Evolutionary conservation across 176 grass and related monocot species (phyloP), one percentile per base, ranked within the genome.

Genomic region (Saccharum officinarum): DNA sequence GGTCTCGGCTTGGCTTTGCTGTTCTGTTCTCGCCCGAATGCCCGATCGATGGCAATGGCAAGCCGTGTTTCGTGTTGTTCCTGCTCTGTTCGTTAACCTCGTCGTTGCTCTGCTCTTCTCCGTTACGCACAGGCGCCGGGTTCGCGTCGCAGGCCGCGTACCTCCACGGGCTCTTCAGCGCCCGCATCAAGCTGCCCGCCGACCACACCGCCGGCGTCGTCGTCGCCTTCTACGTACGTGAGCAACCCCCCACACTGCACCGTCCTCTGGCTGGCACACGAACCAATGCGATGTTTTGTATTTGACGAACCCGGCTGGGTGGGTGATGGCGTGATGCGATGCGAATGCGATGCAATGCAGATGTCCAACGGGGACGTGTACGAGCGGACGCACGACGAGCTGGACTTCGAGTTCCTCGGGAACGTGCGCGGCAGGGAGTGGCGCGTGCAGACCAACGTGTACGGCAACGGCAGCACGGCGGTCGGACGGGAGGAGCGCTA

Each of bases 351-450:
- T 36, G 14, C 46, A 17, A 50, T 67, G 76, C 73, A 97, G 95
- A 95, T 97, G 92, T 97, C 95, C 0, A 97, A 97, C 71, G 90
- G 91, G 52, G 92, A 97, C 84, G 91, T 90, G 75, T 97, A 89
- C 55, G 92, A 95, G 86, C 84, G 83, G 88, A 97, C 89, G 38
- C 95, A 98, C 83, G 95, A 98, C 79, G 95, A 98, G 77, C 71
- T 98, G 50, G 95, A 98, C 83, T 98, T 98, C 67, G 95, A 98
- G 89, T 98, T 98, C 91, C 89, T 98, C 61, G 95, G 95, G 72
- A 98, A 93, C 67, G 71, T 93, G 50, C 88, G 73, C 33, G 95
- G 92, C 0, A 78, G 28, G 76, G 91, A 95, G 30, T 98, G 91
- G 89, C 86, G 92, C 76, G 79, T 98, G 75, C 92, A 98, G 89